phyloP scores from a whole-genome alignment of 345 rosid genomes.

The Bretschneidera sinensis region DNA sequence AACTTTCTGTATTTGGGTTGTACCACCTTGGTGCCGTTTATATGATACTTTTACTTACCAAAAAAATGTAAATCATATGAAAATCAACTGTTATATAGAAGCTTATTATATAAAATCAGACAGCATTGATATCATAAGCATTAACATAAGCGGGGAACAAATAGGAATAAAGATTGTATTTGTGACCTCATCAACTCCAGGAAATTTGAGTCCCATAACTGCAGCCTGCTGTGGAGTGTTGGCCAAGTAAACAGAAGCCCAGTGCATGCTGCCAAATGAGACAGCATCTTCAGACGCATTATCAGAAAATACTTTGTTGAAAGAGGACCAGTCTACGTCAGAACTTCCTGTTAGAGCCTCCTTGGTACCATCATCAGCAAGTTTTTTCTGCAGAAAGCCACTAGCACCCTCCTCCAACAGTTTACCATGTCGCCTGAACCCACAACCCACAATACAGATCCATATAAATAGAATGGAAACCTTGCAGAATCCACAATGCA shows the following conservation, averaged over 20 bases:
- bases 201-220: constrained; percentile 88
- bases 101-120: not conserved
- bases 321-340: constrained; percentile 64
- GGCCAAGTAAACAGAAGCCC: constrained; percentile 99
- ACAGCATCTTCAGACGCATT: constrained; percentile 38
- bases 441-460: constrained; percentile 27
- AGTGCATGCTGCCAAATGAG: constrained; percentile 73
- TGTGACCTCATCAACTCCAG: constrained; percentile 97
- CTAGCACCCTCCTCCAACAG: constrained; percentile 98
- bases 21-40: too few relatives aligned
- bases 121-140: constrained; percentile 2
- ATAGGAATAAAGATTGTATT: too few relatives aligned
- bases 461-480: constrained; percentile 13
- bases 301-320: constrained; percentile 65
- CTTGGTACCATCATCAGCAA: constrained; percentile 39
- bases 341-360: constrained; percentile 40
- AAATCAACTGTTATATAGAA: not conserved
- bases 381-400: constrained; percentile 85
- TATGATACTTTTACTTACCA: too few relatives aligned
- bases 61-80: too few relatives aligned
- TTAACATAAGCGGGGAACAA: constrained; percentile 7
- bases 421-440: constrained; percentile 81
- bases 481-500: constrained; percentile 11
- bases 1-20: too few relatives aligned
- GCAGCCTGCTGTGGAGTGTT: constrained; percentile 99